These are phyloP conservation scores for Candida nemodendra DNA, from an alignment of 805 yeast genomes.

Conservation along the genomic window DNA sequence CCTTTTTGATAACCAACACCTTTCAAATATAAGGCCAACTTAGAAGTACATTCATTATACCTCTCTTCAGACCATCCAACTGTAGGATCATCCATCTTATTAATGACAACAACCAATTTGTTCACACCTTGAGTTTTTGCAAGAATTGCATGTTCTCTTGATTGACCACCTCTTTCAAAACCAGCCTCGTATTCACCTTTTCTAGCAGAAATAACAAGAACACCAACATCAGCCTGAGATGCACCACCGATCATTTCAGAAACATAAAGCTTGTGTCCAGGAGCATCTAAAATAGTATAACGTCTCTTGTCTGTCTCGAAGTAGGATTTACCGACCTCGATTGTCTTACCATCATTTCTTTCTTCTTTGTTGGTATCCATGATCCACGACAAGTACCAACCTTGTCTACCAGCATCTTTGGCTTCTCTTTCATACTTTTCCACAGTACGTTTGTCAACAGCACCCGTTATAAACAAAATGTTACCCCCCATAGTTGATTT, in stretches of 20 bases:
- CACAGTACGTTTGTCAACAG: constrained; percentile 97
- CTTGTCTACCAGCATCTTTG: constrained; percentile 98
- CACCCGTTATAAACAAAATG: constrained; percentile 86
- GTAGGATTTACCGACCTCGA: constrained; percentile 96
- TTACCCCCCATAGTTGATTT: constrained; percentile 99
- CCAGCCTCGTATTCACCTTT: constrained; percentile 99
- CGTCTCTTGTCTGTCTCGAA: constrained; percentile 98
- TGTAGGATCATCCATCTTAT: constrained; percentile 99
- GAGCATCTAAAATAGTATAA: constrained; percentile 97
- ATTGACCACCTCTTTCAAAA: constrained; percentile 98
- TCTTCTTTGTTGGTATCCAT: constrained; percentile 99
- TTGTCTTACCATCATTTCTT: constrained; percentile 98
- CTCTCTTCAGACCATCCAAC: constrained; percentile 95
- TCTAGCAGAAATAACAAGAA: constrained; percentile 95
- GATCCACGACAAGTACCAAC: constrained; percentile 99
- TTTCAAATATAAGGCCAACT: constrained; percentile 72
- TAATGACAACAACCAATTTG: constrained; percentile 87
- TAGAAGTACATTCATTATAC: constrained; percentile 90
- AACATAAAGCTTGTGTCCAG: constrained; percentile 98
- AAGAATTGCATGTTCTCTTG: constrained; percentile 94
- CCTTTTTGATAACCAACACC: constrained; percentile 89
- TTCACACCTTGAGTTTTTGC: constrained; percentile 99
- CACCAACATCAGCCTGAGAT: constrained; percentile 98
- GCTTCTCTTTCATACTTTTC: constrained; percentile 98
- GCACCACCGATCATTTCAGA: constrained; percentile 99